phyloP scores from a whole-genome alignment of 2,329 filamentous ascomycete species.

The Fonsecaea nubica region DNA sequence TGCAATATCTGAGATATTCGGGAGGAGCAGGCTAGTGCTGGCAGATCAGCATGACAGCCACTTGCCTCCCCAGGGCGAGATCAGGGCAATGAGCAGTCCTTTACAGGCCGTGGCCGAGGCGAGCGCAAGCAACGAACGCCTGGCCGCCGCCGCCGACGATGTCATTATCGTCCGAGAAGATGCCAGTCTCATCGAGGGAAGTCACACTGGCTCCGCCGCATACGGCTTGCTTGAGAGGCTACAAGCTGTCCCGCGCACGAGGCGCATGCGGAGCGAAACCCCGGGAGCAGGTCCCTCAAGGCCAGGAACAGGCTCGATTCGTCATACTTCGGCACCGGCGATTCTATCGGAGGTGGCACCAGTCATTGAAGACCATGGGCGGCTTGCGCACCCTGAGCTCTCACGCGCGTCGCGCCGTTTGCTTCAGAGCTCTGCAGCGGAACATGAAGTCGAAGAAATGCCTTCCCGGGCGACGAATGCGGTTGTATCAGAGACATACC shows the following conservation, averaged over 20 bases:
- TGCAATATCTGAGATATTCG: conserved; percentile 68
- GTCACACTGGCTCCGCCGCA: conserved; percentile 46
- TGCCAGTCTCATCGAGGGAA: conserved; percentile 47
- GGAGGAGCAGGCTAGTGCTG: conserved; percentile 65
- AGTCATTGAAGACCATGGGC: conserved; percentile 16
- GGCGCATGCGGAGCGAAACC: conserved; percentile 21
- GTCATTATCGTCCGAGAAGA: conserved; percentile 50
- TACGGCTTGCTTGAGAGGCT: conserved; percentile 48
- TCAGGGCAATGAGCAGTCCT: conserved; percentile 47
- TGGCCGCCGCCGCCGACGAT: conserved; percentile 44
- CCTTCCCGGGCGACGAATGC: conserved; percentile 30
- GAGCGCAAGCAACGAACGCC: conserved; percentile 47
- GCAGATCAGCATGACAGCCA: conserved; percentile 69
- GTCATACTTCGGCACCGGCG: conserved; percentile 25
- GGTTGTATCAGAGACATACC: conserved; percentile 39
- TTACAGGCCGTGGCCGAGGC: conserved; percentile 54
- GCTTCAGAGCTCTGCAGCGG: conserved; percentile 12
- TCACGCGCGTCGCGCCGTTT: conserved; percentile 23
- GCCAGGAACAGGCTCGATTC: conserved; percentile 17
- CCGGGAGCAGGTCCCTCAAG: conserved; percentile 7
- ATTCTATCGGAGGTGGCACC: conserved; percentile 6
- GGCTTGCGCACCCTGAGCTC: not conserved
- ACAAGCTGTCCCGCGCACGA: conserved; percentile 34
- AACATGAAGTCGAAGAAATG: conserved; percentile 8
- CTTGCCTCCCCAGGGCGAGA: conserved; percentile 66